Conservation (phyloP, 2,329 filamentous ascomycete species). For the Pseudogymnoascus sp. region DNA sequence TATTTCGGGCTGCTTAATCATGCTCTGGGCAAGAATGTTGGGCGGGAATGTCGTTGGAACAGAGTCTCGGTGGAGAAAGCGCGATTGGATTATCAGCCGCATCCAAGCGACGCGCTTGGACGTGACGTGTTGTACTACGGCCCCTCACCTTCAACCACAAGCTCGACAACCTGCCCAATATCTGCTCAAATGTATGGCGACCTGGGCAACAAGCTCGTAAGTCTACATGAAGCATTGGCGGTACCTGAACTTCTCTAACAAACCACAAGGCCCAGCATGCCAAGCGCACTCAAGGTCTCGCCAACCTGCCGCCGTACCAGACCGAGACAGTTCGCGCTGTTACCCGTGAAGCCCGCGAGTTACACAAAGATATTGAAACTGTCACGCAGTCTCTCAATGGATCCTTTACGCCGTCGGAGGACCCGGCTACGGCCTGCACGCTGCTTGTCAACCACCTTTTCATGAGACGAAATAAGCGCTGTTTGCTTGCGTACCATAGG, state of each 20-base stretch:
- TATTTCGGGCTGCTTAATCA: not conserved
- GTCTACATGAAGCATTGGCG: slow-evolving; percentile 14
- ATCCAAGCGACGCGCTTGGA: slow-evolving; percentile 3
- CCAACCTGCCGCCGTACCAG: slow-evolving; percentile 83
- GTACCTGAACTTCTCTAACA: slow-evolving; percentile 10
- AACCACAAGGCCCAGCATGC: slow-evolving; percentile 73
- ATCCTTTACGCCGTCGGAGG: slow-evolving; percentile 75
- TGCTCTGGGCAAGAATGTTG: not conserved
- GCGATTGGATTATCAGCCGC: not conserved
- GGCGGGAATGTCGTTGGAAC: not conserved
- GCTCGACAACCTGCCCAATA: slow-evolving; percentile 7
- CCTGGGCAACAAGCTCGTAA: slow-evolving; percentile 58
- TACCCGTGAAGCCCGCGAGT: slow-evolving; percentile 83
- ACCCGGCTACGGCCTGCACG: slow-evolving; percentile 77
- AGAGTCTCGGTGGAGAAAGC: not conserved
- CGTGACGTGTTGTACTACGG: slow-evolving; percentile 3
- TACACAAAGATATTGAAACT: slow-evolving; percentile 74
- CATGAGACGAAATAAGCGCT: slow-evolving; percentile 94
- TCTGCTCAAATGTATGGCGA: slow-evolving; percentile 56
- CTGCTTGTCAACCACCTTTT: slow-evolving; percentile 88
- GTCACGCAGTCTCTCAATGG: slow-evolving; percentile 76
- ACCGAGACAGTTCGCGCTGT: slow-evolving; percentile 82
- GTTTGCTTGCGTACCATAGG: slow-evolving; percentile 86
- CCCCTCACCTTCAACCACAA: not conserved
- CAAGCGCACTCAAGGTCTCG: slow-evolving; percentile 82